phyloP scores from a whole-genome alignment of 257 asterid genomes.

The Mitragyna speciosa region DNA sequence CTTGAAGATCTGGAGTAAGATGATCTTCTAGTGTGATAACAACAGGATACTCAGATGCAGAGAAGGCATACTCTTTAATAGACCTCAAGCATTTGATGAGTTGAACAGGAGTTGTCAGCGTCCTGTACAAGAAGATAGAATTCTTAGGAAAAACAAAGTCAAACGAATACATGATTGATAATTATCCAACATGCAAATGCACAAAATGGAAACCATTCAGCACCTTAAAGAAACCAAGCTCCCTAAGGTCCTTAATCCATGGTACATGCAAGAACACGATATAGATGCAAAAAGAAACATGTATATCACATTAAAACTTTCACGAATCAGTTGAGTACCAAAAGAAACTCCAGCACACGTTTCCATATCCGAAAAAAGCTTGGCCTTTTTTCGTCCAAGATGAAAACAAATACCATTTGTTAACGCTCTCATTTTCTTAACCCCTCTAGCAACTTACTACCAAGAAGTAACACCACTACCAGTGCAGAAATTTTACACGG shows the following conservation, averaged over 20 bases:
- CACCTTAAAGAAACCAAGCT: background rate
- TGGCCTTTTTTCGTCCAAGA: background rate
- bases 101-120: constrained; percentile 68
- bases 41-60: constrained; percentile 68
- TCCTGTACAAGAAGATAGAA: constrained; percentile 38
- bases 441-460: background rate
- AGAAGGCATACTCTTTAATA: constrained; percentile 67
- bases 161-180: background rate
- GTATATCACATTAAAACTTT: background rate
- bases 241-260: background rate
- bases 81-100: constrained; percentile 77
- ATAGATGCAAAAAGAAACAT: background rate
- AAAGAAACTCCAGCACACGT: background rate
- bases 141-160: constrained; percentile 5
- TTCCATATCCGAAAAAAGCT: background rate
- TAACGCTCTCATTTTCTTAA: background rate
- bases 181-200: background rate
- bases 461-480: background rate
- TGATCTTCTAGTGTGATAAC: constrained; percentile 81
- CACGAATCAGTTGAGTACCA: background rate
- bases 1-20: constrained; percentile 70
- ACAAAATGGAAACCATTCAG: background rate
- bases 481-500: background rate
- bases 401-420: background rate
- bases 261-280: background rate